Base-by-base conservation (phyloP, 2,329 filamentous ascomycete species). In the Fusarium nygamai region DNA sequence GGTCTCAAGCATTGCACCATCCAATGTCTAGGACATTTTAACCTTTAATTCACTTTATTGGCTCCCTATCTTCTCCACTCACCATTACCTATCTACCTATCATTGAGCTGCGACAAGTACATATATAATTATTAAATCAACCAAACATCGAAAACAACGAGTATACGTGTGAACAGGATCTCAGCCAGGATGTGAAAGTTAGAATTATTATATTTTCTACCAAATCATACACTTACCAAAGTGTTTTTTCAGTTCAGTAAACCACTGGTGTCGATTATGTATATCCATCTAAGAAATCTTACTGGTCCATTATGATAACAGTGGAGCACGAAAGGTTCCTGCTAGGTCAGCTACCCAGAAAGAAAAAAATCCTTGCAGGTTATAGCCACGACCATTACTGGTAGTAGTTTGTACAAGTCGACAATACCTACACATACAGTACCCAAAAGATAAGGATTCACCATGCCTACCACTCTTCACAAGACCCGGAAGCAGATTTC, bases 401-500 rank as follows among this genome's bases (percentile, higher is more conserved):
- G n/a, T n/a, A n/a, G 36, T 20, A 41, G 61, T 34, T 24, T 64
- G 64, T 43, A 74, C 54, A 68, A 31, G 46, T 53, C 41, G 41
- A 58, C 64, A 54, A 43, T n/a, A n/a, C n/a, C n/a, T 48, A 47
- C 58, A 59, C 51, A 62, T 27, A 54, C 47, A n/a, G 50, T 27
- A 8, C 20, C 31, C 47, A 48, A 67, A 60, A 48, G 24, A 64
- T 43, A 50, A 44, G 29, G 33, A 51, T 29, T 48, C 80, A 87
- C 78, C 31, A 97, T 97, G 95, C 89, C 94, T 20, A 92, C 91
- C 80, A 90, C 92, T 50, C 85, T 98, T 12, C 86, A 90, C 73
- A 98, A 98, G 82, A 93, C 96, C 27, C 90, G 93, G 72, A 98
- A 98, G 85, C 91, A 94, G 74, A 96, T 98, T 74, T 86, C 91